Conservation (phyloP, 2,329 filamentous ascomycete species). For the Penicillium sp. region DNA sequence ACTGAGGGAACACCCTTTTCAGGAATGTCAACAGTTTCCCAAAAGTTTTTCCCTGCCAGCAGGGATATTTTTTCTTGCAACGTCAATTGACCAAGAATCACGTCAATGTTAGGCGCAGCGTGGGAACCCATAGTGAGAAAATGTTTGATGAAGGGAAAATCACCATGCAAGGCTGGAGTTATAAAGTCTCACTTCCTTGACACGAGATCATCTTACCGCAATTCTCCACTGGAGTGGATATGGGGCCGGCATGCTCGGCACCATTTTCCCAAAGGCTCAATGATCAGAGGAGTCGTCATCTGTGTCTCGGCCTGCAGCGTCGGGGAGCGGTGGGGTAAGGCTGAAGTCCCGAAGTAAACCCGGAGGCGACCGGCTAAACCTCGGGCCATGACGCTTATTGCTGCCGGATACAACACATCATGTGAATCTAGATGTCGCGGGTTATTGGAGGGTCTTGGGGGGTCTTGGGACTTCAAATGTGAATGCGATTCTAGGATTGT, state of each 20-base stretch:
- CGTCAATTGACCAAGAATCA: conserved; percentile 40
- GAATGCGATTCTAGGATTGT: background rate
- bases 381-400: background rate
- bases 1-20: background rate
- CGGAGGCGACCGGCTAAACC: background rate
- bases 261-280: background rate
- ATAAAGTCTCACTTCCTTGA: background rate
- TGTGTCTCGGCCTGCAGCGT: background rate
- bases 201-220: background rate
- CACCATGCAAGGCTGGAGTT: background rate
- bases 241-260: background rate
- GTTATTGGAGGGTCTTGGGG: no score
- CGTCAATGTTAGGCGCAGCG: background rate
- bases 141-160: background rate
- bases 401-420: background rate
- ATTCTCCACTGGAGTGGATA: background rate
- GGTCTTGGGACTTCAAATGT: no score
- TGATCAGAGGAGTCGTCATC: background rate
- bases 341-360: background rate
- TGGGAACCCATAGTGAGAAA: background rate
- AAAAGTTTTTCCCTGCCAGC: conserved; percentile 27
- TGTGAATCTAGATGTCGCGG: no score
- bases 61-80: conserved; percentile 57
- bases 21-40: background rate
- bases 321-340: background rate